Percentiles rank a stretch among this genome's conserved stretches.
These are phyloP conservation scores for Endothia cerciana DNA, from an alignment of 2,329 filamentous ascomycete species.

Conservation along the genomic window DNA sequence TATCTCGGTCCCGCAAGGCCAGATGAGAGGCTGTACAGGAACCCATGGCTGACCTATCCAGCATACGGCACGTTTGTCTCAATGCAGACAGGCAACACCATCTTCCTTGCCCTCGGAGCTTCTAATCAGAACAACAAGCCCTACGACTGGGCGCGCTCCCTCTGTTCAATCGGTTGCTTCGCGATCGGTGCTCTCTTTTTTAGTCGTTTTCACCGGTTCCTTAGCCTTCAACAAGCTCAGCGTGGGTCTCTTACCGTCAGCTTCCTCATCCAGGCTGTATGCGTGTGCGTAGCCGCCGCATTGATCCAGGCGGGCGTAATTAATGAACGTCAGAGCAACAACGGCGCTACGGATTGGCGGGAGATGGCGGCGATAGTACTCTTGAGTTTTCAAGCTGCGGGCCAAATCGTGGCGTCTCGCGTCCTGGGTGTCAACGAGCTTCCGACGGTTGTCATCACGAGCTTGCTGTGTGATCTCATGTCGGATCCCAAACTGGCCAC, in stretches of 20 bases:
- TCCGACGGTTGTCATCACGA: conserved; percentile 59
- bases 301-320: conserved; percentile 24
- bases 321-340: conserved; percentile 1
- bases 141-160: conserved; percentile 48
- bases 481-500: conserved; percentile 54
- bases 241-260: conserved; percentile 19
- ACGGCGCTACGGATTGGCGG: conserved; percentile 21
- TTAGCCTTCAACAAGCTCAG: conserved; percentile 13
- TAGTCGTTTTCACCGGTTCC: conserved; percentile 38
- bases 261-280: conserved; percentile 26
- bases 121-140: conserved; percentile 44
- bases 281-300: conserved; percentile 22
- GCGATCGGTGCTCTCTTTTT: conserved; percentile 45
- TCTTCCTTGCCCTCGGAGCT: conserved; percentile 47
- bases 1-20: not conserved
- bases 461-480: conserved; percentile 56
- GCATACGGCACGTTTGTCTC: conserved; percentile 49
- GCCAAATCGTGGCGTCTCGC: conserved; percentile 56
- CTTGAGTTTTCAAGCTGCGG: conserved; percentile 57
- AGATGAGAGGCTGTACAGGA: not conserved
- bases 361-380: conserved; percentile 40
- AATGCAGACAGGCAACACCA: conserved; percentile 48
- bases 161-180: conserved; percentile 48
- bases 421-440: conserved; percentile 56
- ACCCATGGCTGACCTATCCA: conserved; percentile 26